Evolutionary conservation across 148 eudicot genomes (phyloP).

Genomic region (Drosera capensis): DNA sequence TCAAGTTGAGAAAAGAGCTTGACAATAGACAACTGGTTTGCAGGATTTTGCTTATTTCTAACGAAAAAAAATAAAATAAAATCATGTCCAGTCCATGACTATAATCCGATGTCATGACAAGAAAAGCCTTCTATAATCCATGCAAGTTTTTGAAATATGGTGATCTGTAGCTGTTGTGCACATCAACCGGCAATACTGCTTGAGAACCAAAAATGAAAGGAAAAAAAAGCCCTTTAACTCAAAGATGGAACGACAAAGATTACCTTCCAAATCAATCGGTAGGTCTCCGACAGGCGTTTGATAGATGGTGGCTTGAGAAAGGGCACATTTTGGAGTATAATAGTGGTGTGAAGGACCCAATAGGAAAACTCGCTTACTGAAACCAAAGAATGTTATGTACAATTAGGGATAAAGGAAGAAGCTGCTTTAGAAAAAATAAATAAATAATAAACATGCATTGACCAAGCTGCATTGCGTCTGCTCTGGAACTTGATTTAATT

Average conservation of each 20-base stretch:
- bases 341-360: slow-evolving; percentile 98
- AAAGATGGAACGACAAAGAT: slow-evolving; percentile 1
- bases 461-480: no score
- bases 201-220: neutral
- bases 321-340: slow-evolving; percentile 89
- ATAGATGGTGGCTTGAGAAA: slow-evolving; percentile 77
- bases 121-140: no score
- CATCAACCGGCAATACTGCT: neutral
- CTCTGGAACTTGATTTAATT: no score
- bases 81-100: no score
- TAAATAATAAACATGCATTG: neutral
- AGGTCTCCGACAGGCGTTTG: slow-evolving; percentile 88
- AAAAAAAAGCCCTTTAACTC: neutral
- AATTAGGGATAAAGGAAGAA: slow-evolving; percentile 1
- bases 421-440: neutral
- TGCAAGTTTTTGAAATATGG: no score
- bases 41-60: no score
- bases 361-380: slow-evolving; percentile 75
- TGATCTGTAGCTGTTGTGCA: no score
- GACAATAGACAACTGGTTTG: no score
- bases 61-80: no score
- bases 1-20: no score
- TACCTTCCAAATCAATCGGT: slow-evolving; percentile 83
- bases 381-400: slow-evolving; percentile 2
- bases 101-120: no score